Percentiles rank a stretch among this genome's conserved stretches.
These are phyloP conservation scores for Psidium guajava DNA, from an alignment of 345 rosid genomes.

Conservation along the genomic window DNA sequence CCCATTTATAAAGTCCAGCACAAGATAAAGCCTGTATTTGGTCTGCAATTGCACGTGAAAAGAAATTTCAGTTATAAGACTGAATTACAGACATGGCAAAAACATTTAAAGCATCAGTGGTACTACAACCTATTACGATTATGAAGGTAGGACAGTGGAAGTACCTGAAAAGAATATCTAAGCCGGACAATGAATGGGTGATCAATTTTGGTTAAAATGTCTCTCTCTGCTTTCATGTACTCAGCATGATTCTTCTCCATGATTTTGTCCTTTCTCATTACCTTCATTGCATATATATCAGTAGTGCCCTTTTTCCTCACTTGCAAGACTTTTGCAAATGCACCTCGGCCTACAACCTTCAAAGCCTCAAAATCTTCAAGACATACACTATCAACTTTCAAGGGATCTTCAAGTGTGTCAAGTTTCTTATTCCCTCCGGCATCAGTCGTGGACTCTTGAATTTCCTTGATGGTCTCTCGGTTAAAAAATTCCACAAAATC, in stretches of 20 bases:
- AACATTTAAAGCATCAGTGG: background rate
- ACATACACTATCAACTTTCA: constrained; percentile 27
- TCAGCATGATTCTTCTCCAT: constrained; percentile 90
- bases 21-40: constrained; percentile 76
- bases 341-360: constrained; percentile 92
- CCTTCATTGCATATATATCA: constrained; percentile 95
- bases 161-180: constrained; percentile 80
- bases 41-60: constrained; percentile 34
- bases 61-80: background rate
- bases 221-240: constrained; percentile 96
- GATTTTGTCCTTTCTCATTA: constrained; percentile 88
- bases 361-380: constrained; percentile 82
- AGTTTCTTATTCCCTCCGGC: constrained; percentile 11
- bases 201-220: constrained; percentile 66
- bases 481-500: constrained; percentile 31
- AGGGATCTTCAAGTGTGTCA: constrained; percentile 7
- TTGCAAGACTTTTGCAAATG: constrained; percentile 90
- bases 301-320: constrained; percentile 77
- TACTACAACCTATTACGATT: background rate
- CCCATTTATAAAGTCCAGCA: constrained; percentile 88
- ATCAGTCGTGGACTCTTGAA: constrained; percentile 18
- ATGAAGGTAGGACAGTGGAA: background rate
- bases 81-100: background rate
- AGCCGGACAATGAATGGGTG: constrained; percentile 95
- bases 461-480: constrained; percentile 16